These are phyloP conservation scores for Inga leiocalycina DNA, from an alignment of 306 rosid genomes.

Conservation along the genomic window DNA sequence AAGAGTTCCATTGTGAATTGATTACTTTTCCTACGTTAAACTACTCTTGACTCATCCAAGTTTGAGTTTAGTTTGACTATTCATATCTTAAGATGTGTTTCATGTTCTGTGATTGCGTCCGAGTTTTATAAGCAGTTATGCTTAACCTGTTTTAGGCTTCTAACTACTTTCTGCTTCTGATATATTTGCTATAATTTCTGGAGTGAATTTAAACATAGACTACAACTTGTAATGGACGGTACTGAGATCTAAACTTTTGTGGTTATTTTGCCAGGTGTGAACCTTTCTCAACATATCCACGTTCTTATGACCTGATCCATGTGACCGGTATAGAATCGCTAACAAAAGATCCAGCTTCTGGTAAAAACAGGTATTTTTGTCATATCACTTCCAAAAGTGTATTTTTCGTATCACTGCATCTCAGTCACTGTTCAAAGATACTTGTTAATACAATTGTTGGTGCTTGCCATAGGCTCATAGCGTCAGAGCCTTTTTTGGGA, in stretches of 20 bases:
- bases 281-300: constrained; percentile 97
- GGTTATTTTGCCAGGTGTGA: constrained; percentile 76
- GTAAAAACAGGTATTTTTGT: constrained; percentile 66
- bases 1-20: background rate
- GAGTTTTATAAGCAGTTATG: background rate
- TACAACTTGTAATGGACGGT: constrained; percentile 10
- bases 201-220: constrained; percentile 5
- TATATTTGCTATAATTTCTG: background rate
- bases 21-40: background rate
- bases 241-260: constrained; percentile 40
- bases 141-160: background rate
- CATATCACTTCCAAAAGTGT: background rate
- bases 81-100: background rate
- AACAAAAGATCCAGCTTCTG: constrained; percentile 61
- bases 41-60: background rate
- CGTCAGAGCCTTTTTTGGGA: background rate
- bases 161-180: background rate
- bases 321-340: constrained; percentile 81
- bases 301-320: constrained; percentile 88
- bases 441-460: background rate
- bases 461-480: background rate
- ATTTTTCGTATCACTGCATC: background rate
- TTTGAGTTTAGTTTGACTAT: background rate
- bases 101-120: background rate
- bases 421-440: background rate